These are phyloP conservation scores for Penstemon newberryi DNA, from an alignment of 257 asterid species.

Conservation along the genomic window DNA sequence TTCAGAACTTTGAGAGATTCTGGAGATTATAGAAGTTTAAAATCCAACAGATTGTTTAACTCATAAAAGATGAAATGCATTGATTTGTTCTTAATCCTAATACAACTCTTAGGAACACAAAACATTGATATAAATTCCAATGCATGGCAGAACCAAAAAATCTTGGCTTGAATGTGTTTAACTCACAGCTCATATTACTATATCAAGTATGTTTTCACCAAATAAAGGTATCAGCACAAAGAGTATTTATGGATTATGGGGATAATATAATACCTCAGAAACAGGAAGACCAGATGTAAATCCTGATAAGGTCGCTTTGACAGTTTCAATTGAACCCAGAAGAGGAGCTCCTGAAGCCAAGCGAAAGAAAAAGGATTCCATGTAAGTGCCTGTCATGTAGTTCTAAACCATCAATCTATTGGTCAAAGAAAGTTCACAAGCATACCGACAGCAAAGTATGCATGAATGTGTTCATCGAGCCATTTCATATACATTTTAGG, in stretches of 20 bases:
- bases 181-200: slow-evolving; percentile 3
- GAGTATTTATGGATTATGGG: slow-evolving; percentile 17
- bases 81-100: slow-evolving; percentile 23
- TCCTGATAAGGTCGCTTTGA: slow-evolving; percentile 85
- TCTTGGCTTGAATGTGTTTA: slow-evolving; percentile 17
- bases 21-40: slow-evolving; percentile 20
- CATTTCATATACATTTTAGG: slow-evolving; percentile 80
- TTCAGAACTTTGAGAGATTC: slow-evolving; percentile 2
- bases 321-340: slow-evolving; percentile 84
- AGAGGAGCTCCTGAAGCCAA: slow-evolving; percentile 82
- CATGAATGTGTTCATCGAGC: slow-evolving; percentile 96
- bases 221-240: slow-evolving; percentile 23
- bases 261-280: slow-evolving; percentile 70
- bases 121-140: slow-evolving; percentile 7
- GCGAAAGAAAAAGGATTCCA: slow-evolving; percentile 24
- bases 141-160: slow-evolving; percentile 18
- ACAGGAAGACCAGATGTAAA: slow-evolving; percentile 87
- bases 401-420: slow-evolving; percentile 21
- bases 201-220: slow-evolving; percentile 19
- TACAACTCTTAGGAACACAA: slow-evolving; percentile 17
- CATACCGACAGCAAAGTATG: slow-evolving; percentile 99
- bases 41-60: slow-evolving; percentile 18
- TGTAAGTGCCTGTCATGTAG: slow-evolving; percentile 22
- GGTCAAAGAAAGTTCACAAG: slow-evolving; percentile 31
- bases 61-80: slow-evolving; percentile 22